A percentile compares a stretch with the other conserved stretches of the same genome.
Conservation (phyloP, 2,329 filamentous ascomycete species). For the Dothistroma septosporum region DNA sequence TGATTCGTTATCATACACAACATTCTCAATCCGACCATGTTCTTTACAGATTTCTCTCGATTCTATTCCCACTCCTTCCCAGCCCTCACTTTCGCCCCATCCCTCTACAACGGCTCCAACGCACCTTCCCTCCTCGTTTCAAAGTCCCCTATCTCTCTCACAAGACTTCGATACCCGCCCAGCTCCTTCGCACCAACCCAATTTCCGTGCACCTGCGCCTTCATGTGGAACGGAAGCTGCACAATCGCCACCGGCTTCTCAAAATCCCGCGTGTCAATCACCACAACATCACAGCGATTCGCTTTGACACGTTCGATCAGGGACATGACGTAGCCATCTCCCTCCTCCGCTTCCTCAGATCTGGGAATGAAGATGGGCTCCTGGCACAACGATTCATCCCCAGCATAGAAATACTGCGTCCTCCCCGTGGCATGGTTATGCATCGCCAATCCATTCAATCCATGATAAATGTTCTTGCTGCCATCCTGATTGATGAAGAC, state of each 20-base stretch:
- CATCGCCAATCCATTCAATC: slow-evolving; percentile 21
- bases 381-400: slow-evolving; percentile 45
- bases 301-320: slow-evolving; percentile 35
- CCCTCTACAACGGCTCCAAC: slow-evolving; percentile 13
- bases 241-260: slow-evolving; percentile 39
- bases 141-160: slow-evolving; percentile 8
- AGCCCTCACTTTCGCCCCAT: neutral
- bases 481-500: slow-evolving; percentile 37
- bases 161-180: slow-evolving; percentile 13
- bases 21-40: neutral
- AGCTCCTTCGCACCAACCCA: slow-evolving; percentile 18
- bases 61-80: too few species aligned
- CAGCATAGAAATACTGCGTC: slow-evolving; percentile 36
- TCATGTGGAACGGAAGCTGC: slow-evolving; percentile 37
- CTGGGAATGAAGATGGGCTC: slow-evolving; percentile 53
- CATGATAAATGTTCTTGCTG: slow-evolving; percentile 30
- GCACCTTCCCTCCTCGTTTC: slow-evolving; percentile 11
- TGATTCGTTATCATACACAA: too few species aligned
- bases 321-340: slow-evolving; percentile 50
- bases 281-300: slow-evolving; percentile 34
- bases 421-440: slow-evolving; percentile 23
- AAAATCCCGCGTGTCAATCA: slow-evolving; percentile 42
- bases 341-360: slow-evolving; percentile 40
- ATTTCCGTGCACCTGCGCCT: slow-evolving; percentile 20
- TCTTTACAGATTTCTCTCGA: too few species aligned